Evolutionary conservation across 2,329 filamentous ascomycete species (phyloP), one percentile per base, ranked within the genome.

Genomic region (Torrubiella hemipterigena): DNA sequence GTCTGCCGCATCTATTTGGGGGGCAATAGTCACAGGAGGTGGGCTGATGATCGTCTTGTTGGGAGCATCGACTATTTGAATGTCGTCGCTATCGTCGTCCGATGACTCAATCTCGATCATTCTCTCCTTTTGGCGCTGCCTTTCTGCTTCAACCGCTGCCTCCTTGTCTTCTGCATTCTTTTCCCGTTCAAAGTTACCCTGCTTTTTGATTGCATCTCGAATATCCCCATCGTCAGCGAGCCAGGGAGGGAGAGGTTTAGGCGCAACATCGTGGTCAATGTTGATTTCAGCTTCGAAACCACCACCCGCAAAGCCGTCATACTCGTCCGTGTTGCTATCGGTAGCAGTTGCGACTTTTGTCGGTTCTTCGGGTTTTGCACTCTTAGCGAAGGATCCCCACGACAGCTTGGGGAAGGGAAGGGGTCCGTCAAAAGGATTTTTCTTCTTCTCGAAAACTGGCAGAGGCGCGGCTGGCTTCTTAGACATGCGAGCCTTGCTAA

Each of bases 321-420:
- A 48, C 5, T 44, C 37, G 7, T 40, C 26, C 10, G 31, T 21
- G 16, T 48, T 38, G 5, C 43, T 38, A 6, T 42, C 37, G 22
- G 26, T n/a, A 13, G 6, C 14, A 7, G 27, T 3, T 14, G 17
- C 15, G 6, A n/a, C 9, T 12, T 23, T 27, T 32, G 17, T 13
- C 13, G 9, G 7, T 29, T 13, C 27, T 45, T 45, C 8, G 50
- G 41, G 1, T 35, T 32, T 6, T 42, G 37, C 33, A 60, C 63
- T 39, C 61, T 65, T 5, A 3, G 76, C 60, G 2, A 65, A 69
- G 3, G 72, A 77, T 31, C 72, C 77, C 65, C 70, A 76, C 27
- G 81, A 75, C 2, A 94, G 65, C 47, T 85, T 89, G 43, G 94
- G 86, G 47, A 98, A 98, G 0, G 91, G 91, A 5, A 98, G 55